Percentiles rank a stretch among this genome's conserved stretches.
phyloP scores from a whole-genome alignment of 495 filamentous ascomycete species.

The Podospora bellae-mahoneyi region DNA sequence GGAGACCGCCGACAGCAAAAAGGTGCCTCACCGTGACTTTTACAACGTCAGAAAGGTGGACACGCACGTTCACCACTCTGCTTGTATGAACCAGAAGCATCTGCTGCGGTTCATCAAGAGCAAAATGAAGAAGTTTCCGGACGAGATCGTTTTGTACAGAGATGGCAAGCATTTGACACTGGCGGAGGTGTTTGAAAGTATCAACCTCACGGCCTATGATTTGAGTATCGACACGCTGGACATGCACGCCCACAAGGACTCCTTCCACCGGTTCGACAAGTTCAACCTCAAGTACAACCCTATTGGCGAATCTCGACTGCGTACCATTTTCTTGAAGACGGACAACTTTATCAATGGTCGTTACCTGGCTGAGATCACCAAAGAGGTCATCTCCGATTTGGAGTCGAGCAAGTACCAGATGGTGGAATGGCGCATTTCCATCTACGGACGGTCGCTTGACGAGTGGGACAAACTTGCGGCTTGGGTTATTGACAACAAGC shows the following conservation, averaged over 20 bases:
- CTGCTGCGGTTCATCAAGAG: constrained; percentile 97
- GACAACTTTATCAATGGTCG: constrained; percentile 96
- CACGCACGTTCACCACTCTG: constrained; percentile 98
- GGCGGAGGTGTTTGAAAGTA: constrained; percentile 91
- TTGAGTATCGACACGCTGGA: constrained; percentile 97
- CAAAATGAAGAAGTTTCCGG: constrained; percentile 96
- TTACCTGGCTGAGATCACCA: constrained; percentile 95
- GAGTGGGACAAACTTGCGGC: constrained; percentile 98
- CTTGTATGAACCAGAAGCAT: constrained; percentile 99
- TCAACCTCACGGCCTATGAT: constrained; percentile 95
- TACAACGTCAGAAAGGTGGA: constrained; percentile 99
- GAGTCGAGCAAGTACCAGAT: constrained; percentile 99
- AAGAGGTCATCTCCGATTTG: constrained; percentile 95
- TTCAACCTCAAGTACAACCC: constrained; percentile 99
- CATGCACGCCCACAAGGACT: constrained; percentile 98
- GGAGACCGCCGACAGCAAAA: constrained; percentile 96
- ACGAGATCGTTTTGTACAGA: constrained; percentile 88
- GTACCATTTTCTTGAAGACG: constrained; percentile 96
- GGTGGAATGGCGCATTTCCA: constrained; percentile 97
- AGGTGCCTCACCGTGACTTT: constrained; percentile 94
- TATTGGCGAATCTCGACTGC: constrained; percentile 87
- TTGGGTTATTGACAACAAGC: constrained; percentile 98
- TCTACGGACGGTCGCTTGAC: constrained; percentile 85
- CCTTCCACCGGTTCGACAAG: constrained; percentile 98
- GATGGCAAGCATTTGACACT: constrained; percentile 92